These are phyloP conservation scores for Magnaporthiopsis rhizophila DNA, from an alignment of 2,329 filamentous ascomycete genomes.

Conservation along the genomic window DNA sequence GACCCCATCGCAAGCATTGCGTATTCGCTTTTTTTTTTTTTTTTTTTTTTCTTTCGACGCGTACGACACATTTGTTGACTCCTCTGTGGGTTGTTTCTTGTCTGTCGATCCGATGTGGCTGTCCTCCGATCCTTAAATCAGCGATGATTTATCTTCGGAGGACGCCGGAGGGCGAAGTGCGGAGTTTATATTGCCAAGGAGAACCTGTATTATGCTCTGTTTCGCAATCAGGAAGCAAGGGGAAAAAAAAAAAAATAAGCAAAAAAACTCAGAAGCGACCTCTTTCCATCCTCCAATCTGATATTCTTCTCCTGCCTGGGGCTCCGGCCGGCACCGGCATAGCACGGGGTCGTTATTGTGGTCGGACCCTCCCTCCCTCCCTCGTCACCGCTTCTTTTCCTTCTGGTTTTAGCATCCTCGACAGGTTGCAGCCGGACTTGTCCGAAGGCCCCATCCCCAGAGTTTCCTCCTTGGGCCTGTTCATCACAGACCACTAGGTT, in stretches of 20 bases:
- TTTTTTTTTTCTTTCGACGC: neutral
- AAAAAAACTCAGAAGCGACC: neutral
- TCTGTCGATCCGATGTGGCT: neutral
- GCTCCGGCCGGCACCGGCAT: neutral
- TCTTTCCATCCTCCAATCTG: neutral
- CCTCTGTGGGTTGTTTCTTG: neutral
- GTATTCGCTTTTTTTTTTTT: neutral
- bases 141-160: neutral
- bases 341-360: neutral
- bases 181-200: neutral
- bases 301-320: too few relatives aligned
- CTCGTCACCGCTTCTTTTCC: neutral
- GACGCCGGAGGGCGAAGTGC: neutral
- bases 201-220: neutral
- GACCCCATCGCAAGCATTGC: neutral
- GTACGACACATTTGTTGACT: neutral
- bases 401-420: neutral
- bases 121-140: neutral
- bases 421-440: constrained; percentile 4
- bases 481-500: neutral
- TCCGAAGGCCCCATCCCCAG: neutral
- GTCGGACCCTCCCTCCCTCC: too few relatives aligned
- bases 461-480: neutral
- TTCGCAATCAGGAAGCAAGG: neutral
- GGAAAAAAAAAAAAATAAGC: neutral